These are phyloP conservation scores for Pythium phragmiticola DNA, from an alignment of 352 stramenopile species.

Conservation along the genomic window DNA sequence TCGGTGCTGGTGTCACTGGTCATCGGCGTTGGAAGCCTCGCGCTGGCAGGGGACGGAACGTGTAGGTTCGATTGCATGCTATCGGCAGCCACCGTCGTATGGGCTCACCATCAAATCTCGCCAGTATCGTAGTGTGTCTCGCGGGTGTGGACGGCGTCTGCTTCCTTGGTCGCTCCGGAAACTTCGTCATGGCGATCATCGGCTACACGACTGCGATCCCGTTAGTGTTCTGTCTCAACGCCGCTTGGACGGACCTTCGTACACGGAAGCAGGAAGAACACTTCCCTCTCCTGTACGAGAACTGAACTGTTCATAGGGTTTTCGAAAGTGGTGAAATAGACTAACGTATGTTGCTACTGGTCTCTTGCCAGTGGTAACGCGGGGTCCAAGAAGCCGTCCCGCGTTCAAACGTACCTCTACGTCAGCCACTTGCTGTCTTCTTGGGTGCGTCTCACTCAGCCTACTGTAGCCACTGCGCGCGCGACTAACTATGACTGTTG, in stretches of 20 bases:
- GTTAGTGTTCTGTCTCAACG: slow-evolving; percentile 34
- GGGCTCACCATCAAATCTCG: not conserved
- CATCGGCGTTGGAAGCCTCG: slow-evolving; percentile 36
- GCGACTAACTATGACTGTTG: not conserved
- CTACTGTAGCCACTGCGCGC: not conserved
- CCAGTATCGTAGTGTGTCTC: slow-evolving; percentile 32
- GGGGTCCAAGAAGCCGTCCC: slow-evolving; percentile 18
- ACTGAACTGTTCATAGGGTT: not conserved
- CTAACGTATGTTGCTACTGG: not conserved
- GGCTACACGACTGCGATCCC: slow-evolving; percentile 46
- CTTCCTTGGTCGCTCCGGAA: slow-evolving; percentile 39
- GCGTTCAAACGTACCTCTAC: slow-evolving; percentile 71
- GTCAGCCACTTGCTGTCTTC: slow-evolving; percentile 70
- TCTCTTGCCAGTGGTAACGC: not conserved
- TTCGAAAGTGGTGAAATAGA: not conserved
- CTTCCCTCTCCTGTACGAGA: slow-evolving; percentile 40
- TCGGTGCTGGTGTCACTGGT: slow-evolving; percentile 52
- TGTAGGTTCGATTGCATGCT: slow-evolving; percentile 21
- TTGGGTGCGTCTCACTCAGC: slow-evolving; percentile 44
- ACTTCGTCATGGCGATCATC: slow-evolving; percentile 58
- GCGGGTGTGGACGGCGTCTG: slow-evolving; percentile 31
- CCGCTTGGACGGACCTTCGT: slow-evolving; percentile 39
- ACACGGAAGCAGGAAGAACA: slow-evolving; percentile 18
- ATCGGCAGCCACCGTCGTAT: not conserved
- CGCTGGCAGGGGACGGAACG: slow-evolving; percentile 42